Evolutionary conservation across 176 grass and related monocot species (phyloP).

Genomic region (Olyra latifolia): DNA sequence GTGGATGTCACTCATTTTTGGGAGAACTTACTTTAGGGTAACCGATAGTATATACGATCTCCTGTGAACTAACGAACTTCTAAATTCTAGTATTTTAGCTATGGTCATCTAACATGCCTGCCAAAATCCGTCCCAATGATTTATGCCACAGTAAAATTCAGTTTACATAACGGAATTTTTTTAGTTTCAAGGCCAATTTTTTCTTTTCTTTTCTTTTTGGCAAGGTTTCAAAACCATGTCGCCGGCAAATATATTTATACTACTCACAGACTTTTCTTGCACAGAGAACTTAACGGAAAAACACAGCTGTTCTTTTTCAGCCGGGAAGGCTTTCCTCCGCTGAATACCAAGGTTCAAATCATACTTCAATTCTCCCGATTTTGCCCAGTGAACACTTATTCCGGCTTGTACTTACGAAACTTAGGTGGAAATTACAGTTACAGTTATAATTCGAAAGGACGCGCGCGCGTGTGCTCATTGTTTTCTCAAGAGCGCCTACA

Average conservation of each 20-base stretch:
- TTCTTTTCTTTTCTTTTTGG: neutral
- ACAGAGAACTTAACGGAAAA: neutral
- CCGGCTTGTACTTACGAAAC: neutral
- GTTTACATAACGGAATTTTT: neutral
- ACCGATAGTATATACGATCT: too few relatives aligned
- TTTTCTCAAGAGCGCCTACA: neutral
- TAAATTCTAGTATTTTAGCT: too few relatives aligned
- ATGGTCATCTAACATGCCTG: too few relatives aligned
- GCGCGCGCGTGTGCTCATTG: neutral
- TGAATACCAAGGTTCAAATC: too few relatives aligned
- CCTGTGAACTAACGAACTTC: too few relatives aligned
- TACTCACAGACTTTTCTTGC: neutral
- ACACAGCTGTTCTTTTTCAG: neutral
- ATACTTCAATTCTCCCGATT: too few relatives aligned
- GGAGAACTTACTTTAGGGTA: too few relatives aligned
- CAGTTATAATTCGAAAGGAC: too few relatives aligned
- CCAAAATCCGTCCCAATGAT: neutral
- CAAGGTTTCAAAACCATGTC: neutral
- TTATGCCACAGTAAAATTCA: neutral
- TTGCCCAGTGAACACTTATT: neutral
- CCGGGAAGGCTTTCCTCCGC: neutral
- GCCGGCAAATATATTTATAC: neutral
- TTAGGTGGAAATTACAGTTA: neutral
- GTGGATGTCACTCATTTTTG: too few relatives aligned
- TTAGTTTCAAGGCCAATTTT: neutral